Percentiles rank a stretch among this genome's conserved stretches.
Conservation (phyloP, 2,329 filamentous ascomycete species). For the Stylonectria norvegica region DNA sequence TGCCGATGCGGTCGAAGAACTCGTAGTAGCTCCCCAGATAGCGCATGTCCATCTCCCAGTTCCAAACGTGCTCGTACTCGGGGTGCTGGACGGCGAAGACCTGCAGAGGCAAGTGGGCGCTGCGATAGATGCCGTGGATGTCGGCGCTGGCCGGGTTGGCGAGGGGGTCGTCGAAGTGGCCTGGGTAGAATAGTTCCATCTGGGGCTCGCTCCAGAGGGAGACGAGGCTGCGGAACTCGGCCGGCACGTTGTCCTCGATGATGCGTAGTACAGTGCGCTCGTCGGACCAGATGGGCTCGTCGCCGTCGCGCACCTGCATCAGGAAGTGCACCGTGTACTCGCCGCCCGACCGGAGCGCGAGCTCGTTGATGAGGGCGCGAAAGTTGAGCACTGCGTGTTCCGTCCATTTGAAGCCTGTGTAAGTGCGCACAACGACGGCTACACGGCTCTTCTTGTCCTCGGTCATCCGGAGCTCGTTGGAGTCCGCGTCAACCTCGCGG, state of each 20-base stretch:
- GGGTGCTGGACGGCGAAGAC: conserved; percentile 61
- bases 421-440: conserved; percentile 76
- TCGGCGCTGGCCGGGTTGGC: conserved; percentile 54
- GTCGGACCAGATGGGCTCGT: conserved; percentile 78
- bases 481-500: conserved; percentile 36
- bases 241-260: conserved; percentile 61
- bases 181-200: conserved; percentile 74
- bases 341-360: conserved; percentile 72
- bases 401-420: conserved; percentile 75
- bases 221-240: conserved; percentile 76
- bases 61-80: conserved; percentile 66
- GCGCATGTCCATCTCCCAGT: conserved; percentile 68
- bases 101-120: conserved; percentile 60
- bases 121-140: conserved; percentile 68
- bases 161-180: conserved; percentile 66
- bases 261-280: conserved; percentile 68
- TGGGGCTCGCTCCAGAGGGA: conserved; percentile 83
- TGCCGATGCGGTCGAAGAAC: conserved; percentile 63
- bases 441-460: conserved; percentile 54
- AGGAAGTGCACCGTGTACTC: conserved; percentile 83
- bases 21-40: conserved; percentile 68
- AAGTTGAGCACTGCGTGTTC: conserved; percentile 75
- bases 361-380: conserved; percentile 74
- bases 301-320: conserved; percentile 77
- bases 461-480: conserved; percentile 32